Percentiles rank a stretch among this genome's conserved stretches.
phyloP scores from a whole-genome alignment of 2,329 filamentous ascomycete genomes.

The Tolypocladium tundrense region DNA sequence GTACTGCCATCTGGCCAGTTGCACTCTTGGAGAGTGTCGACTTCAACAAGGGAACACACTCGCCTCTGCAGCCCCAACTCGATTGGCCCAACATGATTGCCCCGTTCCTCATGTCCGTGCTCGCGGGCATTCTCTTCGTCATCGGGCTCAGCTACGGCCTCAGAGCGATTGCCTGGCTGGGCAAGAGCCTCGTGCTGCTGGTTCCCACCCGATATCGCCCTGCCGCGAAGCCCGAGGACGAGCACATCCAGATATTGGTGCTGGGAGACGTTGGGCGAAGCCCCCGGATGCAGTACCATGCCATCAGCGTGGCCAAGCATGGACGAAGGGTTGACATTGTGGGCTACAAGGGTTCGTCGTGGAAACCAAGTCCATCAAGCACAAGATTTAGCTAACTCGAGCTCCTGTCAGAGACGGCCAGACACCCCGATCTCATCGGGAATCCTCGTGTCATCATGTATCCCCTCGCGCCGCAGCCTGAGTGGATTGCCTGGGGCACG shows the following conservation, averaged over 20 bases:
- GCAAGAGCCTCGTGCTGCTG: constrained; percentile 10
- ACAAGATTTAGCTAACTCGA: neutral
- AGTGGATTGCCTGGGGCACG: constrained; percentile 54
- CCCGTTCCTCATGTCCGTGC: constrained; percentile 22
- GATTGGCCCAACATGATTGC: constrained; percentile 4
- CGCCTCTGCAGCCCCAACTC: neutral
- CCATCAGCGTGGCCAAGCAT: constrained; percentile 77
- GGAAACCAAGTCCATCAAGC: neutral
- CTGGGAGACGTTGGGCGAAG: constrained; percentile 92
- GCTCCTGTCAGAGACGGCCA: constrained; percentile 53
- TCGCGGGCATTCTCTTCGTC: constrained; percentile 23
- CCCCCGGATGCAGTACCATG: constrained; percentile 98
- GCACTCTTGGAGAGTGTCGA: neutral
- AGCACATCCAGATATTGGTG: constrained; percentile 69
- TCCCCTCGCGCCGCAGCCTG: constrained; percentile 58
- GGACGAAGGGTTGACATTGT: constrained; percentile 75
- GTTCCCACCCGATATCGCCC: constrained; percentile 26
- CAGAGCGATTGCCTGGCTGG: constrained; percentile 11
- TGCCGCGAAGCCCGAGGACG: constrained; percentile 22
- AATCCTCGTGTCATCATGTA: constrained; percentile 62
- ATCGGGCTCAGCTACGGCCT: constrained; percentile 16
- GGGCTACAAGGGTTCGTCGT: constrained; percentile 63
- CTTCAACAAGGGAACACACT: neutral
- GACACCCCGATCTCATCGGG: constrained; percentile 65
- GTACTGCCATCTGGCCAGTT: neutral